Conservation (phyloP, 2,329 filamentous ascomycete genomes). For the Colletotrichum tropicicola region DNA sequence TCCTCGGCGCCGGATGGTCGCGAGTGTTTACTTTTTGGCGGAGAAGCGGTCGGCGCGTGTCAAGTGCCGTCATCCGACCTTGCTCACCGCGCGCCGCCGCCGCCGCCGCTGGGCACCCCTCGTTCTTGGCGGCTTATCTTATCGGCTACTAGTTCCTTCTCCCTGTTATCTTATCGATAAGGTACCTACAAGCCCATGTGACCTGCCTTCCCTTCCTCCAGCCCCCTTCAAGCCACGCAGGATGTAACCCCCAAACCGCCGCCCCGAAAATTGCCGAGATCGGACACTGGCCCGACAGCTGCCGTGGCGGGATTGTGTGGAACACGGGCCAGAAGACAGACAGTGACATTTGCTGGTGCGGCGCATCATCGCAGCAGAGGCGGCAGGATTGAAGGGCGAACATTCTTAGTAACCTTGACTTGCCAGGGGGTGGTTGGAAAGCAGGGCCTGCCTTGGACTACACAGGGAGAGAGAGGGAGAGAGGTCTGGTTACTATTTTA, state of each 20-base stretch:
- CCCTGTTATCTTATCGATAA: background rate
- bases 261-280: conserved; percentile 19
- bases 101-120: background rate
- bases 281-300: background rate
- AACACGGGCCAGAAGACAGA: conserved; percentile 1
- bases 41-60: background rate
- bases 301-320: background rate
- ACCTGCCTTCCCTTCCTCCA: background rate
- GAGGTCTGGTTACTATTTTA: background rate
- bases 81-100: background rate
- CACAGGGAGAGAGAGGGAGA: too few relatives aligned
- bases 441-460: background rate
- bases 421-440: background rate
- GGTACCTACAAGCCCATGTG: background rate
- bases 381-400: background rate
- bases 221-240: too few relatives aligned
- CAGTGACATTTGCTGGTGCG: background rate
- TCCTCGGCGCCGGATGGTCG: background rate
- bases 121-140: background rate
- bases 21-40: background rate
- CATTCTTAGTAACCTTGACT: background rate
- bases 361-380: too few relatives aligned
- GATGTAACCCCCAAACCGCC: background rate
- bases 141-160: background rate
- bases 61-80: background rate